Base-by-base conservation (phyloP, 768 basidiomycete genomes). In the Tulasnella calospora region DNA sequence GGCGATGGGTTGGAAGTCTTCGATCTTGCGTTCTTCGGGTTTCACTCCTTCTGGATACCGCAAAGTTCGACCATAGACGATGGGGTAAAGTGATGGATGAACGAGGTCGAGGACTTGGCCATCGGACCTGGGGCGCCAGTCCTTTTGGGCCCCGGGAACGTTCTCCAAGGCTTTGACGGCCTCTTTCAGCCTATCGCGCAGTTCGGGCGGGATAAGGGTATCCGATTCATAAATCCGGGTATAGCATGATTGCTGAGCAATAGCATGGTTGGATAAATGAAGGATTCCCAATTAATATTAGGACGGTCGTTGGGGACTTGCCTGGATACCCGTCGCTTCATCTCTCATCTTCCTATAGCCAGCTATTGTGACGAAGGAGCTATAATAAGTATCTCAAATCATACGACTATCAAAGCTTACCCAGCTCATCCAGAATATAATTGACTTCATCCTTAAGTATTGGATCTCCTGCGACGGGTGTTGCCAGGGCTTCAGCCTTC, bases 101-200 rank as follows among this genome's bases (percentile, higher is more conserved):
- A 88, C 85, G 33, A 88, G 83, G 77, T 88, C 87, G 47, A 86
- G 84, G 0, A 88, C 87, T 71, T 85, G 85, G 5, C 83, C 81
- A 78, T 87, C 83, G 0, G 86, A 86, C 3, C 84, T 82, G 2
- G 87, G 87, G 80, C 88, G 87, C 87, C 87, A 88, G 80, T 88
- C 87, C 61, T 84, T 85, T 74, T 83, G 35, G 0, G 81, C 81
- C 2, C 84, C 85, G 0, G 85, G 84, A 7, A 86, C 82, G 69
- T 83, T 79, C 78, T 88, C 86, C 44, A 88, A 85, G 9, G 74
- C 36, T 8, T 55, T 76, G 30, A 83, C 81, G 19, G 81, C 84
- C 5, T 79, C 51, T n/a, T 83, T 81, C 13, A 87, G 81, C 35
- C 73, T 79, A 9, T 79, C 69, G 30, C 81, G 82, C n/a, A 85